Evolutionary conservation across 2,329 filamentous ascomycete species (phyloP).

Genomic region (Metarhizium robertsii): DNA sequence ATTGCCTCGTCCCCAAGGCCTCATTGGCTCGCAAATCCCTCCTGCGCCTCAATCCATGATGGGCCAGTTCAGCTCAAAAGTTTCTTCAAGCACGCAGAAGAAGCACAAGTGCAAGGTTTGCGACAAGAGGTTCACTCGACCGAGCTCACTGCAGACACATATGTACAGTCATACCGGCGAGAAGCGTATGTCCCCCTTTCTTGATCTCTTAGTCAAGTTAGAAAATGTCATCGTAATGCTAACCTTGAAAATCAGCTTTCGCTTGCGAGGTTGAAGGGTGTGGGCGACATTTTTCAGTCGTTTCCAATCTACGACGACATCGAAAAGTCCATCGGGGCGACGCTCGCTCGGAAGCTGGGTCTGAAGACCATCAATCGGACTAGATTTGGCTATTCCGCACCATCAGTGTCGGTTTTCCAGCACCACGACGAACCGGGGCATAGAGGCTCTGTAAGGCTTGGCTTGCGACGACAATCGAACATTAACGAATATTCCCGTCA

Average conservation of each 20-base stretch:
- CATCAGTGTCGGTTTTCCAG: slow-evolving; percentile 2
- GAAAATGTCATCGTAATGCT: not conserved
- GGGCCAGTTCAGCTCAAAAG: slow-evolving; percentile 95
- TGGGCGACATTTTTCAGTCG: slow-evolving; percentile 91
- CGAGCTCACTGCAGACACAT: slow-evolving; percentile 89
- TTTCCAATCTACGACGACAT: slow-evolving; percentile 89
- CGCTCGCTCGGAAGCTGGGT: slow-evolving; percentile 51
- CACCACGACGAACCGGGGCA: slow-evolving; percentile 5
- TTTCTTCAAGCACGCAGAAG: slow-evolving; percentile 92
- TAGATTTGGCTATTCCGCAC: slow-evolving; percentile 19
- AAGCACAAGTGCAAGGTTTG: slow-evolving; percentile 99
- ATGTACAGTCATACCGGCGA: slow-evolving; percentile 99
- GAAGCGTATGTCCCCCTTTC: slow-evolving; percentile 64
- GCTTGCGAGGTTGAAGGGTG: slow-evolving; percentile 91
- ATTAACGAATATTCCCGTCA: not conserved
- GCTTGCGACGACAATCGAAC: not conserved
- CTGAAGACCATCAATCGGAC: slow-evolving; percentile 54
- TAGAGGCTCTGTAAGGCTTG: slow-evolving; percentile 8
- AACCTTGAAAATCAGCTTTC: slow-evolving; percentile 53
- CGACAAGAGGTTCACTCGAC: slow-evolving; percentile 92
- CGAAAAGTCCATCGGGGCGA: slow-evolving; percentile 85
- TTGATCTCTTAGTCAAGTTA: too few relatives aligned
- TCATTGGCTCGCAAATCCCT: slow-evolving; percentile 53
- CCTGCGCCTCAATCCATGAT: slow-evolving; percentile 96
- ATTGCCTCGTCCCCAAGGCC: slow-evolving; percentile 66